These are phyloP conservation scores for Eucalyptus sp. DNA, from an alignment of 345 rosid genomes.

Conservation along the genomic window DNA sequence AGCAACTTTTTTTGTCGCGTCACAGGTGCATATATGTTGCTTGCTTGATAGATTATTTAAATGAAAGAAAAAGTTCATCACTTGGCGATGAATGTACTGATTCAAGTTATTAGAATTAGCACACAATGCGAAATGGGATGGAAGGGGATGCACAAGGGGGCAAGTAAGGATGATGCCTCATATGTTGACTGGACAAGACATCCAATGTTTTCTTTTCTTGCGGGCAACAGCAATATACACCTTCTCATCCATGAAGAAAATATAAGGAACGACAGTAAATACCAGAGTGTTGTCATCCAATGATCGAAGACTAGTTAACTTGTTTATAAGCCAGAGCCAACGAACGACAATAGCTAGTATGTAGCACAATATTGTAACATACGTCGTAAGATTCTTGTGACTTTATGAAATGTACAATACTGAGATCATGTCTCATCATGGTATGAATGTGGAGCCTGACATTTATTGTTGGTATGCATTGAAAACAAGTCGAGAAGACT, in stretches of 20 bases:
- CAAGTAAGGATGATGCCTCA: not conserved
- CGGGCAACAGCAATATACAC: not conserved
- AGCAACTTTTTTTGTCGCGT: not conserved
- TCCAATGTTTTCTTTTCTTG: not conserved
- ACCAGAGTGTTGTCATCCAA: not conserved
- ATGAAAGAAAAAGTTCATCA: not conserved
- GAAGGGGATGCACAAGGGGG: not conserved
- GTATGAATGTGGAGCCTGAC: not conserved
- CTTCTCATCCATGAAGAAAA: not conserved
- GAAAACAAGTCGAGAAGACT: not conserved
- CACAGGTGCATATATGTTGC: not conserved
- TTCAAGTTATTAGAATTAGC: not conserved
- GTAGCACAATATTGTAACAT: not conserved
- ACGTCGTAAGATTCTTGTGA: not conserved
- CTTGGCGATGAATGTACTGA: not conserved
- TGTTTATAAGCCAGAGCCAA: not conserved
- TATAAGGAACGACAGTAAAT: not conserved
- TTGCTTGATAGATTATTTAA: not conserved
- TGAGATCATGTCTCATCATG: not conserved
- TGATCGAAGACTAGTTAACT: not conserved
- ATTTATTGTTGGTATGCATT: not conserved
- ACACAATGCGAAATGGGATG: not conserved
- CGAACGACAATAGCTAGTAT: not conserved
- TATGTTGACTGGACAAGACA: not conserved
- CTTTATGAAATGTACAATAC: too few relatives aligned